Percentiles rank a stretch among this genome's conserved stretches.
Evolutionary conservation across 2,329 filamentous ascomycete species (phyloP).

Genomic region (Hypoxylon sp.): DNA sequence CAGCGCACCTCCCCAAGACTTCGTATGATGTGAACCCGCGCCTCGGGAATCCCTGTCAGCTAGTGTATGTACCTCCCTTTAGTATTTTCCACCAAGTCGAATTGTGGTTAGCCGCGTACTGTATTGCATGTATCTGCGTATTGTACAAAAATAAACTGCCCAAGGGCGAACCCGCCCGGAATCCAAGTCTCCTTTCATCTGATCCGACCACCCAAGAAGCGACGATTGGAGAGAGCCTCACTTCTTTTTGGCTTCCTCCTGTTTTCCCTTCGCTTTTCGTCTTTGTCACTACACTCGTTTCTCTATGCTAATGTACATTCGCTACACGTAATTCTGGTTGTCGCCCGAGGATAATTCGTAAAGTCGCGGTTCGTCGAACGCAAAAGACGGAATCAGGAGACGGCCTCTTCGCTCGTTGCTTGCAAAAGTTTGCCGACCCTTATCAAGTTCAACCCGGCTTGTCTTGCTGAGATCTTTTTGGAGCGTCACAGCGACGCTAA

Average conservation of each 20-base stretch:
- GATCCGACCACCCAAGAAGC: slow-evolving; percentile 32
- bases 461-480: slow-evolving; percentile 4
- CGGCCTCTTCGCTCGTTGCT: slow-evolving; percentile 24
- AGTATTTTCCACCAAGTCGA: slow-evolving; percentile 18
- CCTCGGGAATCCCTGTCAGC: slow-evolving; percentile 42
- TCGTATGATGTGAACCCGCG: slow-evolving; percentile 41
- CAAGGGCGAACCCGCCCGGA: slow-evolving; percentile 32
- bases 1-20: slow-evolving; percentile 37
- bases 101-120: slow-evolving; percentile 30
- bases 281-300: slow-evolving; percentile 48
- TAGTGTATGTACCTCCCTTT: slow-evolving; percentile 11
- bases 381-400: slow-evolving; percentile 14
- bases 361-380: slow-evolving; percentile 3
- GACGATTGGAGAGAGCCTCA: slow-evolving; percentile 41
- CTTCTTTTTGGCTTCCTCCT: slow-evolving; percentile 40
- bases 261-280: slow-evolving; percentile 40
- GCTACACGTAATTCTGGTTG: slow-evolving; percentile 40
- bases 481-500: slow-evolving; percentile 32
- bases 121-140: slow-evolving; percentile 33
- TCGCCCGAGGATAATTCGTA: slow-evolving; percentile 21
- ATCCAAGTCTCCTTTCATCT: slow-evolving; percentile 41
- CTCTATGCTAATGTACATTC: slow-evolving; percentile 42
- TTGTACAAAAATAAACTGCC: slow-evolving; percentile 43
- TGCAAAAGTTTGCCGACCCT: slow-evolving; percentile 25
- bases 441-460: slow-evolving; percentile 10